phyloP scores from a whole-genome alignment of 2,329 filamentous ascomycete species.

The Setomelanomma holmii region DNA sequence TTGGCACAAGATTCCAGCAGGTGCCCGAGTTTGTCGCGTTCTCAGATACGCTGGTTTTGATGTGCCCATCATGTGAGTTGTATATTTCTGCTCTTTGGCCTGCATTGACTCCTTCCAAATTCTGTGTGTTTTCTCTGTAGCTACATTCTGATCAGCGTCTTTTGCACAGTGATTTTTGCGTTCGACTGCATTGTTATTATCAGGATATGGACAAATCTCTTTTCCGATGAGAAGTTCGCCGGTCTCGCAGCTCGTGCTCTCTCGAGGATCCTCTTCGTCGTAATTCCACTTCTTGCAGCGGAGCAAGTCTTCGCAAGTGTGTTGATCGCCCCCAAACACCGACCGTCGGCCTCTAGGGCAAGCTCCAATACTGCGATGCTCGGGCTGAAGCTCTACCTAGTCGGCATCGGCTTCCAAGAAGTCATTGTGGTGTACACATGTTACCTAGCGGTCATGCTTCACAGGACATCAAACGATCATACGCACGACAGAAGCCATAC shows the following conservation, averaged over 20 bases:
- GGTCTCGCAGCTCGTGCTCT: background rate
- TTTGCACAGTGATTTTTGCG: background rate
- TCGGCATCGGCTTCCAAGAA: conserved; percentile 1
- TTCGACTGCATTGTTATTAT: background rate
- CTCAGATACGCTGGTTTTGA: conserved; percentile 5
- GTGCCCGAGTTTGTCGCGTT: conserved; percentile 4
- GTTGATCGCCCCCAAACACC: conserved; percentile 6
- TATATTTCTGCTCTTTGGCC: background rate
- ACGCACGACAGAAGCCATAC: background rate
- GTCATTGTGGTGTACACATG: background rate
- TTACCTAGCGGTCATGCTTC: background rate
- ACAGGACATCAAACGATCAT: background rate
- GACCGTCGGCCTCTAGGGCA: background rate
- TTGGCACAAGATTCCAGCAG: conserved; percentile 9
- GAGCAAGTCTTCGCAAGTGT: conserved; percentile 6
- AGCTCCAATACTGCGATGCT: background rate
- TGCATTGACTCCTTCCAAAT: background rate
- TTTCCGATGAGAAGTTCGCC: background rate
- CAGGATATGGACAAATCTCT: background rate
- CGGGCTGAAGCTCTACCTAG: conserved; percentile 5
- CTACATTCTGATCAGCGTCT: background rate
- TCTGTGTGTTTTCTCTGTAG: background rate
- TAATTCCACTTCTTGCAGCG: background rate
- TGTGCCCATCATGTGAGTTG: conserved; percentile 10
- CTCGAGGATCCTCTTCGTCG: background rate